Conservation (phyloP, 2,329 filamentous ascomycete genomes). For the Pseudogymnoascus sp. region DNA sequence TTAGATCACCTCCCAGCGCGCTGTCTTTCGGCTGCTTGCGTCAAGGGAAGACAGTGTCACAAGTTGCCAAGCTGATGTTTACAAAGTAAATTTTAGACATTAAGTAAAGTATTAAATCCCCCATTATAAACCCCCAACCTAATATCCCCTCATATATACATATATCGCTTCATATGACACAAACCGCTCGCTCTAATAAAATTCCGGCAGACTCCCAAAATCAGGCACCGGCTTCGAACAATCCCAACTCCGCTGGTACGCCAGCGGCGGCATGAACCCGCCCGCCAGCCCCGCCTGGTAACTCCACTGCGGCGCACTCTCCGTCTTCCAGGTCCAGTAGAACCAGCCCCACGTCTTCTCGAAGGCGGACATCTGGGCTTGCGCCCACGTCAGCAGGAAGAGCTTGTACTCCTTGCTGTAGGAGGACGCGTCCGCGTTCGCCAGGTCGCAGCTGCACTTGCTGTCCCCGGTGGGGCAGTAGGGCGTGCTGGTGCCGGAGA, state of each 20-base stretch:
- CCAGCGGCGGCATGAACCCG: conserved; percentile 70
- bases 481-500: conserved; percentile 62
- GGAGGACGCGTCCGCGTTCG: conserved; percentile 62
- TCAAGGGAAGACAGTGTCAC: too few relatives aligned
- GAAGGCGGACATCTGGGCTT: conserved; percentile 93
- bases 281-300: conserved; percentile 71
- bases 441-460: conserved; percentile 62
- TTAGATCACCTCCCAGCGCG: too few relatives aligned
- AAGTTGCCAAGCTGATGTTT: not conserved
- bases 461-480: conserved; percentile 61
- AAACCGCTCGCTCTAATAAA: conserved; percentile 29
- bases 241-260: conserved; percentile 59
- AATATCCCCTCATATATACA: not conserved
- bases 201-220: conserved; percentile 43
- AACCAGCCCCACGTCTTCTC: conserved; percentile 96
- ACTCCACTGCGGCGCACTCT: conserved; percentile 81
- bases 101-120: not conserved
- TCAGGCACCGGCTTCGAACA: conserved; percentile 47
- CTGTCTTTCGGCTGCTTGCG: too few relatives aligned
- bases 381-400: conserved; percentile 81
- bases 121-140: not conserved
- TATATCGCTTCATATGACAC: not conserved
- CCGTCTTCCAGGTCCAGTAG: conserved; percentile 98
- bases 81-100: not conserved
- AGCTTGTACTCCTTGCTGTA: conserved; percentile 72